Evolutionary conservation across 2,329 filamentous ascomycete genomes (phyloP), one percentile per base, ranked within the genome.

Genomic region (Saccharata proteae): DNA sequence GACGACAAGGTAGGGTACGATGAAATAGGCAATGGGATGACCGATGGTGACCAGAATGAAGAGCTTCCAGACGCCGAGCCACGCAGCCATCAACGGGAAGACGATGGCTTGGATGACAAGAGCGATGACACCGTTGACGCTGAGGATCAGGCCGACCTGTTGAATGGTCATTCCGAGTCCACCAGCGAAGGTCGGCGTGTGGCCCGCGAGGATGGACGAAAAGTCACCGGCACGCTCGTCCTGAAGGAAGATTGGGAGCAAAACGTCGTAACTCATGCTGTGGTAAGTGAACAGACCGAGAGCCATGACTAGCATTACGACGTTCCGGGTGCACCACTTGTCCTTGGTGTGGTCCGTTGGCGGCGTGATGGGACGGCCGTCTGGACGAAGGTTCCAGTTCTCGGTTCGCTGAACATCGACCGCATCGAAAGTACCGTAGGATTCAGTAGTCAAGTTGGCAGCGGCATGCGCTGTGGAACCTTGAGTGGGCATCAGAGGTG

Each of bases 231-330:
- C 59, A 17, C 71, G 69, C 23, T 75, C 67, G 45, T 93, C 85
- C 52, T 94, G 85, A 30, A 93, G 74, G 58, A 93, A 94, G 37
- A 94, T 93, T 6, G 86, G 86, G 32, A 93, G 66, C 1, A 94
- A 69, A 51, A 93, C 82, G 48, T 94, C 88, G 56, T 83, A 94
- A 0, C 80, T 85, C 85, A 94, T 94, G 21, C 80, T 84, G 57
- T 94, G 86, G 52, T 93, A 93, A 4, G 84, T 90, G 59, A 93
- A 93, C 40, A 94, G 82, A 26, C 80, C 82, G 28, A 94, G 61
- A 2, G 86, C 79, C n/a, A 84, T 48, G 22, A 90, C 74, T 32
- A 93, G 71, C 54, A 80, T 76, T 42, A 81, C 62, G 38, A 93
- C 76, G 23, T 70, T 71, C 54, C 60, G 65, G 2, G 68, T 77